phyloP scores from a whole-genome alignment of 2,329 filamentous ascomycete species.

The Corinectria fuckeliana region DNA sequence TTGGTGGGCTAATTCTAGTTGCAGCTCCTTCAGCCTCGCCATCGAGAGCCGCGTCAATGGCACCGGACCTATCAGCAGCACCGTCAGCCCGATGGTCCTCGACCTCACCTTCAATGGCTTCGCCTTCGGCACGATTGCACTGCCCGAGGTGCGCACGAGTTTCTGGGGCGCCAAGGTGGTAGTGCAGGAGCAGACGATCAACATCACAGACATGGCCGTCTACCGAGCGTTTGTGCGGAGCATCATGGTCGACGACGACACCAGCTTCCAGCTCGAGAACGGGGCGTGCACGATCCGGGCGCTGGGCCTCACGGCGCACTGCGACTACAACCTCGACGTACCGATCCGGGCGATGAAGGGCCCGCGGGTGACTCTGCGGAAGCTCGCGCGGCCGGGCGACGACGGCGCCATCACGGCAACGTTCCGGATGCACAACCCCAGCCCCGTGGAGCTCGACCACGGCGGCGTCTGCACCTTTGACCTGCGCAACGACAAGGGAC shows the following conservation, averaged over 20 bases:
- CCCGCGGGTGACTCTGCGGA: slow-evolving; percentile 30
- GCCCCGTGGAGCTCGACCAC: slow-evolving; percentile 42
- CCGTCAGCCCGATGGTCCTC: slow-evolving; percentile 39
- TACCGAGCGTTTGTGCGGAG: slow-evolving; percentile 42
- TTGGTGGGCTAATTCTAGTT: neutral
- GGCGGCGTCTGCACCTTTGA: slow-evolving; percentile 41
- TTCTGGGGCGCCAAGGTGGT: slow-evolving; percentile 38
- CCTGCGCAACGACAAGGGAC: slow-evolving; percentile 37
- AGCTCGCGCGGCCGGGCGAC: slow-evolving; percentile 24
- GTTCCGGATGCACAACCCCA: slow-evolving; percentile 39
- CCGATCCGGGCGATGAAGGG: slow-evolving; percentile 38
- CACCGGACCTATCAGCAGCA: slow-evolving; percentile 41
- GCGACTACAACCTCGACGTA: slow-evolving; percentile 39
- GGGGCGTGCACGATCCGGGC: slow-evolving; percentile 36
- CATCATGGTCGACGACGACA: slow-evolving; percentile 38
- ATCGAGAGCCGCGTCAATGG: slow-evolving; percentile 41
- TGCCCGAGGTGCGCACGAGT: slow-evolving; percentile 40
- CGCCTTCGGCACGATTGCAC: slow-evolving; percentile 39
- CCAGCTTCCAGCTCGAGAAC: slow-evolving; percentile 40
- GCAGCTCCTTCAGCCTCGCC: slow-evolving; percentile 40
- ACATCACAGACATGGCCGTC: slow-evolving; percentile 37
- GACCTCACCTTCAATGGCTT: slow-evolving; percentile 40
- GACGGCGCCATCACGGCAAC: slow-evolving; percentile 25
- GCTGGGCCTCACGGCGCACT: slow-evolving; percentile 32
- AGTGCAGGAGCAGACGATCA: slow-evolving; percentile 37